Evolutionary conservation across 805 yeast genomes (phyloP).

Genomic region (Lipomyces japonicus): DNA sequence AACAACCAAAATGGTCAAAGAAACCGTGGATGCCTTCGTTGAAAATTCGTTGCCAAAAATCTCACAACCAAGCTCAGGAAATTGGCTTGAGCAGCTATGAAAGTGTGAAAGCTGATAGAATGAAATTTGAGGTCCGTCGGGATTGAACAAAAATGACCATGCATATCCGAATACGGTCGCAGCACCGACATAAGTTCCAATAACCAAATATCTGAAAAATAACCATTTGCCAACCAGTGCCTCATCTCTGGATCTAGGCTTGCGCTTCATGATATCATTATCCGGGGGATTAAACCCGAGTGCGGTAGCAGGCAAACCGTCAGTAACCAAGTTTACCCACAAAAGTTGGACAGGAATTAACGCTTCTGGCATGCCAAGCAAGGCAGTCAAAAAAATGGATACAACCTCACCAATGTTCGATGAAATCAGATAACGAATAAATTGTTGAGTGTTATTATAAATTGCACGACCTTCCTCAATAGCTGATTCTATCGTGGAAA

Average conservation of each 20-base stretch:
- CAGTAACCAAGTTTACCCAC: slow-evolving; percentile 57
- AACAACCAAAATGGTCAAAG: slow-evolving; percentile 41
- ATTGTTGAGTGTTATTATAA: slow-evolving; percentile 44
- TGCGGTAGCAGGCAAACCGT: slow-evolving; percentile 59
- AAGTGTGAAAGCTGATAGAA: slow-evolving; percentile 39
- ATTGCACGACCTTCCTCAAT: slow-evolving; percentile 54
- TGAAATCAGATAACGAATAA: slow-evolving; percentile 46
- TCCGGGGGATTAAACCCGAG: slow-evolving; percentile 49
- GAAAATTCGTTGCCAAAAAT: slow-evolving; percentile 36
- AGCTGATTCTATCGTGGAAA: slow-evolving; percentile 55
- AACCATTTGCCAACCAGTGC: slow-evolving; percentile 42
- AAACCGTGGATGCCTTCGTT: slow-evolving; percentile 40
- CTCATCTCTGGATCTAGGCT: slow-evolving; percentile 41
- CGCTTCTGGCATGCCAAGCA: slow-evolving; percentile 51
- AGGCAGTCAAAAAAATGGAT: slow-evolving; percentile 52
- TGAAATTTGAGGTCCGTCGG: slow-evolving; percentile 40
- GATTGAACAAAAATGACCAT: slow-evolving; percentile 41
- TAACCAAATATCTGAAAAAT: slow-evolving; percentile 40
- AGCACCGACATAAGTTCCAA: slow-evolving; percentile 42
- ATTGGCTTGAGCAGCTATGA: slow-evolving; percentile 36
- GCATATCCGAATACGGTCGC: slow-evolving; percentile 45
- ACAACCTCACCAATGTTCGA: slow-evolving; percentile 58
- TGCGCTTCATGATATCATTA: slow-evolving; percentile 39
- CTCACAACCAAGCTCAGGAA: slow-evolving; percentile 36
- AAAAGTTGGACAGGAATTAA: slow-evolving; percentile 55